Evolutionary conservation across 1,284 basidiomycete species (phyloP).

Genomic region (Schizopora paradoxa): DNA sequence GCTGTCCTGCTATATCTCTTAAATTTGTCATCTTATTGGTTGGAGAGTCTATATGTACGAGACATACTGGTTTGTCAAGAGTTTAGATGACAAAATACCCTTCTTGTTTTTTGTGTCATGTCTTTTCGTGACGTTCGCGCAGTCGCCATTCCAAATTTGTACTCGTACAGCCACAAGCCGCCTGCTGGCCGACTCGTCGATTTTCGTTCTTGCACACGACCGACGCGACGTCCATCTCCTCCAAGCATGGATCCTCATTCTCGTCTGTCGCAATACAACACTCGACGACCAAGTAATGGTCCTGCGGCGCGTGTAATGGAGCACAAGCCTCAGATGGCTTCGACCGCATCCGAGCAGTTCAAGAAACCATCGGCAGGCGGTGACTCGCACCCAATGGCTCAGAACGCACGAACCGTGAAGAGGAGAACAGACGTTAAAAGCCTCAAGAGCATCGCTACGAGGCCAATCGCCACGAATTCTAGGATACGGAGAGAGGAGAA

Average conservation of each 20-base stretch:
- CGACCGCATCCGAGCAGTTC: conserved; percentile 37
- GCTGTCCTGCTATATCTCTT: no score
- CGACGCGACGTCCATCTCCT: not conserved
- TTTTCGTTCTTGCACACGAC: no score
- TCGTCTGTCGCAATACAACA: conserved; percentile 64
- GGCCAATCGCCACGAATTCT: conserved; percentile 72
- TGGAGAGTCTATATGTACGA: no score
- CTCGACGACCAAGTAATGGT: conserved; percentile 59
- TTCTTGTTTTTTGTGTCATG: no score
- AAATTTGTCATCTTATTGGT: no score
- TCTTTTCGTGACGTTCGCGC: no score
- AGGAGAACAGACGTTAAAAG: conserved; percentile 5
- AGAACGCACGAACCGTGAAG: conserved; percentile 1
- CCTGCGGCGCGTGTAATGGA: conserved; percentile 46
- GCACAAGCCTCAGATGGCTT: conserved; percentile 39
- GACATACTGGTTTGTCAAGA: no score
- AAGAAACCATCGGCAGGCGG: conserved; percentile 6
- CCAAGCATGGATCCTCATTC: conserved; percentile 69
- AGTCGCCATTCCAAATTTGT: no score
- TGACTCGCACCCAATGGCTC: not conserved
- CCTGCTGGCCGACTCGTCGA: no score
- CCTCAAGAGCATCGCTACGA: conserved; percentile 25
- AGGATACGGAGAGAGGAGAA: conserved; percentile 72
- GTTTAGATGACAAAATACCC: no score
- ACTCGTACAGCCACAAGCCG: no score